Conservation (phyloP, 2,329 filamentous ascomycete genomes). For the Scedosporium minutisporum region DNA sequence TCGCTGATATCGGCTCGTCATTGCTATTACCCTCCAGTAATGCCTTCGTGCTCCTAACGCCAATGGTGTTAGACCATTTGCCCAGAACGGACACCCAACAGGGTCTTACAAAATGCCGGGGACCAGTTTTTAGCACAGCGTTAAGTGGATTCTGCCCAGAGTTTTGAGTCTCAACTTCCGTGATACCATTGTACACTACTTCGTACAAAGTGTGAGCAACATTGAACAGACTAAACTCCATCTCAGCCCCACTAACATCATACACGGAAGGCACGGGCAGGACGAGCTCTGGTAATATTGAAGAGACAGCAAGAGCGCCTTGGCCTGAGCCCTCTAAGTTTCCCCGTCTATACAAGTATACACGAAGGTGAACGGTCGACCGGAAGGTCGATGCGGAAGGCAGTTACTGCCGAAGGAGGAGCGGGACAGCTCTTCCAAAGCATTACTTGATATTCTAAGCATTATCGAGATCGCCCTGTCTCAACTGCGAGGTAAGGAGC, state of each 20-base stretch:
- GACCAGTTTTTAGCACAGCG: no score
- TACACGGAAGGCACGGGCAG: not conserved
- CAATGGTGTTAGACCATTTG: no score
- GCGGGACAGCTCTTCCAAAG: not conserved
- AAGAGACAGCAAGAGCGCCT: not conserved
- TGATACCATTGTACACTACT: no score
- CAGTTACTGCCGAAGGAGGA: not conserved
- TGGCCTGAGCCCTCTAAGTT: not conserved
- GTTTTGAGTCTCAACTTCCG: no score
- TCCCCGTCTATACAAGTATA: not conserved
- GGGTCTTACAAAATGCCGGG: no score
- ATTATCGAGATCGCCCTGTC: not conserved
- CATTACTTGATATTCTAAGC: not conserved
- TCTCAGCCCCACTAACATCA: not conserved
- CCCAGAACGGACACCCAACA: no score
- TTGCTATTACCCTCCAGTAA: no score
- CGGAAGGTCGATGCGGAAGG: not conserved
- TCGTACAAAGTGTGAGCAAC: no score
- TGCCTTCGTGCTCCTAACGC: no score
- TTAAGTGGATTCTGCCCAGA: no score
- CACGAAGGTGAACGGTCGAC: not conserved
- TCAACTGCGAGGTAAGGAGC: not conserved
- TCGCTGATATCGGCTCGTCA: no score
- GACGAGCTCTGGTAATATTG: not conserved
- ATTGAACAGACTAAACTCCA: not conserved